phyloP scores from a whole-genome alignment of 768 basidiomycete species.

The Mycena rebaudengoi region DNA sequence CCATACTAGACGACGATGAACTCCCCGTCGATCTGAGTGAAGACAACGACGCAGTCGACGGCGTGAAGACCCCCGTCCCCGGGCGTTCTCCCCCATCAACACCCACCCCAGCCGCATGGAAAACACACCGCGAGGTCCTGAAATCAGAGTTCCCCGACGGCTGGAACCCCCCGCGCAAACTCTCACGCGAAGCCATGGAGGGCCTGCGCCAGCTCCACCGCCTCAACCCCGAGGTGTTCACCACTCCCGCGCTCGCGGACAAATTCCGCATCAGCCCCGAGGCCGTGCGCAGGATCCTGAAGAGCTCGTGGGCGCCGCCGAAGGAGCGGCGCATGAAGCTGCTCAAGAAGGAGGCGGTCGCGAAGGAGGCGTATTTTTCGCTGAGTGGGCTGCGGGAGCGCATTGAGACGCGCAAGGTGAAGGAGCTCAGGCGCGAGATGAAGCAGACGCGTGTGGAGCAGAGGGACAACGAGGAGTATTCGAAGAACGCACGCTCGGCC shows the following conservation, averaged over 20 bases:
- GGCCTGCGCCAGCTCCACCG: slow-evolving; percentile 73
- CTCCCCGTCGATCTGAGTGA: slow-evolving; percentile 57
- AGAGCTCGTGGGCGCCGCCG: slow-evolving; percentile 75
- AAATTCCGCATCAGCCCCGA: slow-evolving; percentile 84
- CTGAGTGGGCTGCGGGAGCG: slow-evolving; percentile 52
- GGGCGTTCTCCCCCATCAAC: slow-evolving; percentile 47
- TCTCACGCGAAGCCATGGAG: slow-evolving; percentile 88
- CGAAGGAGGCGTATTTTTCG: slow-evolving; percentile 48
- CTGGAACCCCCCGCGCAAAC: slow-evolving; percentile 82
- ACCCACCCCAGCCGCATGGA: slow-evolving; percentile 59
- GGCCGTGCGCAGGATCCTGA: slow-evolving; percentile 81
- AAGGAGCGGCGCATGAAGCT: slow-evolving; percentile 59
- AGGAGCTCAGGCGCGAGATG: slow-evolving; percentile 42
- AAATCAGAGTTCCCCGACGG: slow-evolving; percentile 66
- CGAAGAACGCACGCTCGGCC: slow-evolving; percentile 10
- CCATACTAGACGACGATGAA: slow-evolving; percentile 59
- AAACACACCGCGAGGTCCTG: slow-evolving; percentile 58
- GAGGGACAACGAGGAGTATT: slow-evolving; percentile 31
- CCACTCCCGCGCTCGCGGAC: slow-evolving; percentile 73
- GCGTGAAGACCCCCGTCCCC: slow-evolving; percentile 44
- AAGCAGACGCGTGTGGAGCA: not conserved
- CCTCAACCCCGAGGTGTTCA: slow-evolving; percentile 70
- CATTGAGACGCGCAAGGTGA: slow-evolving; percentile 44
- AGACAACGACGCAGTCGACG: slow-evolving; percentile 59
- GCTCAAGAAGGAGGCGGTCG: slow-evolving; percentile 58